Base-by-base conservation (phyloP, 2,329 filamentous ascomycete species). In the Colletotrichum nymphaeae region DNA sequence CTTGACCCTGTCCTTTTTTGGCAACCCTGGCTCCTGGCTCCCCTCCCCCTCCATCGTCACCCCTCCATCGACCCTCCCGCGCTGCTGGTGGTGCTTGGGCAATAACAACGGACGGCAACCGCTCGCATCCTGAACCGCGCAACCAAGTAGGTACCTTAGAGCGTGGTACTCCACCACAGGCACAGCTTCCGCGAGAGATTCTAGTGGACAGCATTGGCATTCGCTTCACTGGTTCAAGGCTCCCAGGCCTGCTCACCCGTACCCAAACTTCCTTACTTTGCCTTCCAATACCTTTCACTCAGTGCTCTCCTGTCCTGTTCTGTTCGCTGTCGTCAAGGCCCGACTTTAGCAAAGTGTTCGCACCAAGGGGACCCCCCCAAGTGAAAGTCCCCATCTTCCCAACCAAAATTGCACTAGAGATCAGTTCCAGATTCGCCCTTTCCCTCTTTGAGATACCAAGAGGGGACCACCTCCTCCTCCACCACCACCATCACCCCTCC, bases 341-440 rank as follows among this genome's bases (percentile, higher is more conserved):
- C n/a, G 26, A 35, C 42, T 49, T 7, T 49, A 7, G 42, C 19
- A 5, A 49, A 49, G 42, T 7, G 28, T 59, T 30, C 28, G 16
- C 26, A 28, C 24, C 53, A 26, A 9, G 28, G 28, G 14, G 11
- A 22, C 12, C 53, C 49, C 37, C 37, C 14, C 16, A 14, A 35
- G 32, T 35, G 32, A 37, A 24, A 14, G 60, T 12, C 68, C 30
- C 57, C 49, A 56, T 24, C 32, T 49, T 35, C 42, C 57, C 62
- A 58, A 14, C 70, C 55, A 56, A 22, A 69, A 58, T 46, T 60
- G 46, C 56, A 58, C 67, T 73, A 69, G 55, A 65, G 56, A 73
- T 70, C 67, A 56, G 56, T 66, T 56, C 58, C 67, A 73, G 67
- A 73, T 70, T 59, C 55, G 60, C 60, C 56, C 67, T 70, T 73